Evolutionary conservation across 495 filamentous ascomycete species (phyloP).

Genomic region (Penicillium psychrofluorescens): DNA sequence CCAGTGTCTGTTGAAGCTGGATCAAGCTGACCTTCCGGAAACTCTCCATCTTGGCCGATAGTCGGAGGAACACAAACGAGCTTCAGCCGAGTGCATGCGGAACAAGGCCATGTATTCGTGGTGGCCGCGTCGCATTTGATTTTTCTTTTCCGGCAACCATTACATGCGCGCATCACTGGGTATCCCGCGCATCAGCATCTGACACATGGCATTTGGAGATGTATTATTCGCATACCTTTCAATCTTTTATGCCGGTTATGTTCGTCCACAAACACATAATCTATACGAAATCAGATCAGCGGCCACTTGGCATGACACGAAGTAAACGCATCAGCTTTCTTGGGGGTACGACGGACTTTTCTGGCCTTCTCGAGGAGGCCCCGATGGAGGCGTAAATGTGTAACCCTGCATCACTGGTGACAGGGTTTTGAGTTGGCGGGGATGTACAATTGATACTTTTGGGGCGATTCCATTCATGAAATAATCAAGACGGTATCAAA

Average conservation of each 20-base stretch:
- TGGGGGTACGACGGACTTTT: conserved; percentile 28
- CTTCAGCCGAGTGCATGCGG: conserved; percentile 86
- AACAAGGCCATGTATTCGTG: conserved; percentile 97
- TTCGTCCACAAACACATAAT: conserved; percentile 99
- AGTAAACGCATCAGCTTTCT: too few species aligned
- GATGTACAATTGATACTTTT: too few species aligned
- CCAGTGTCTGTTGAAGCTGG: conserved; percentile 19
- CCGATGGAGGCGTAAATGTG: conserved; percentile 40
- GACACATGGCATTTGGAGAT: background rate
- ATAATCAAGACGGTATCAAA: background rate
- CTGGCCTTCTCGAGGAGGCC: conserved; percentile 37
- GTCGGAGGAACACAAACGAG: conserved; percentile 89
- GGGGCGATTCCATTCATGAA: too few species aligned
- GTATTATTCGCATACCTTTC: conserved; percentile 61
- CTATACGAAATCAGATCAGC: conserved; percentile 32
- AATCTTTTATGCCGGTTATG: conserved; percentile 96
- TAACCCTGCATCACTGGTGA: conserved; percentile 34
- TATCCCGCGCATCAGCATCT: conserved; percentile 4
- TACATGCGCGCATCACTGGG: conserved; percentile 95
- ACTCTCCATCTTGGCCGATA: conserved; percentile 76
- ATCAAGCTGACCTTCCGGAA: conserved; percentile 26
- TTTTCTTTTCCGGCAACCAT: conserved; percentile 78
- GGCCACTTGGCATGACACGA: too few species aligned
- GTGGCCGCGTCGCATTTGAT: conserved; percentile 97
- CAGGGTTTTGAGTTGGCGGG: background rate